Conservation (phyloP, 805 yeast species). For the Candida chauliodis region DNA sequence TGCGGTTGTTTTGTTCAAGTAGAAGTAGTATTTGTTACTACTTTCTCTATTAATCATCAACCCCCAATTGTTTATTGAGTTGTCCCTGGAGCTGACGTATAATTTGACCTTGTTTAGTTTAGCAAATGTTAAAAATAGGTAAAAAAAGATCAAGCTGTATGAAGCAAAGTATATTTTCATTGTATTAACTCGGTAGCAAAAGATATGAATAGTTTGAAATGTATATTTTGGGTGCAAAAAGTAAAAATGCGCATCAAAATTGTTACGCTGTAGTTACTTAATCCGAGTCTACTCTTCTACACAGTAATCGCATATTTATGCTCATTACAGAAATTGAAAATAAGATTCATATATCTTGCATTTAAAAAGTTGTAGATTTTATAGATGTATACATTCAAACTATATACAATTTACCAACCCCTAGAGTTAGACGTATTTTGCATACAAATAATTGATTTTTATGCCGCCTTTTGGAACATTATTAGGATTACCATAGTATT, state of each 20-base stretch:
- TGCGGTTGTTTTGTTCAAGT: neutral
- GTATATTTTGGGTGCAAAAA: too few species aligned
- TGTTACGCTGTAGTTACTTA: too few species aligned
- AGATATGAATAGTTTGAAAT: too few species aligned
- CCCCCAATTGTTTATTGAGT: constrained; percentile 24
- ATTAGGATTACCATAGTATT: neutral
- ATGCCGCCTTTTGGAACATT: constrained; percentile 5
- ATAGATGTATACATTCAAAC: too few species aligned
- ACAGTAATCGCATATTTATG: too few species aligned
- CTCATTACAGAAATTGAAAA: too few species aligned
- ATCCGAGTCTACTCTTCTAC: too few species aligned
- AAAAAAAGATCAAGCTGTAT: neutral
- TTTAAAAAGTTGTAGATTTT: too few species aligned
- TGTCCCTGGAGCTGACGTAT: constrained; percentile 21
- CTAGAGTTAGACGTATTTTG: constrained; percentile 1
- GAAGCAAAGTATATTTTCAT: neutral
- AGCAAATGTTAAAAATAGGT: constrained; percentile 8
- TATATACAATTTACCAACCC: too few species aligned
- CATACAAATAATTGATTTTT: constrained; percentile 6
- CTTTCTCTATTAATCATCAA: constrained; percentile 42
- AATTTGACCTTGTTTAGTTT: constrained; percentile 16
- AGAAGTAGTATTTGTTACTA: constrained; percentile 37
- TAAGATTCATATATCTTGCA: too few species aligned
- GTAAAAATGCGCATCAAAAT: too few species aligned
- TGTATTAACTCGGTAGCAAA: too few species aligned